phyloP scores from a whole-genome alignment of 164 flowering plant genomes.

The Liriodendron chinense region DNA sequence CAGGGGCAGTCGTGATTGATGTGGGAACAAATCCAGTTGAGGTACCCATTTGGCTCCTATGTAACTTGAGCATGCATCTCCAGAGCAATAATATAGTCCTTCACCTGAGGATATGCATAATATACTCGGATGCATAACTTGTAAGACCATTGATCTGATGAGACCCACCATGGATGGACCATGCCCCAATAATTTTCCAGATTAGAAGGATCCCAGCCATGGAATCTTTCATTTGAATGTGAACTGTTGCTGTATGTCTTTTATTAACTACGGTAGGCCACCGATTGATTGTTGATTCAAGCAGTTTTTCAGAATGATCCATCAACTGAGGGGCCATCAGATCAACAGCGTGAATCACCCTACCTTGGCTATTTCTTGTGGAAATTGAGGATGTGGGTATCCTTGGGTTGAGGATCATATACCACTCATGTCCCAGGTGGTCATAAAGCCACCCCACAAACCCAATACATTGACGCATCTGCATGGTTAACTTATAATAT shows the following conservation, averaged over 20 bases:
- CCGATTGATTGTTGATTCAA: no score
- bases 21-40: slow-evolving; percentile 78
- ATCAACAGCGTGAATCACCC: no score
- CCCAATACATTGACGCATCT: neutral
- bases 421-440: neutral
- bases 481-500: no score
- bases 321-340: no score
- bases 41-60: slow-evolving; percentile 28
- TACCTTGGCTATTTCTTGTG: no score
- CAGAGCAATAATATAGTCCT: neutral
- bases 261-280: no score
- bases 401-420: no score
- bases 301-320: no score
- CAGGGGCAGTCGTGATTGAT: slow-evolving; percentile 87
- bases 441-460: neutral
- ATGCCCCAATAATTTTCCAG: neutral
- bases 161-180: neutral
- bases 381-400: no score
- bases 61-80: neutral
- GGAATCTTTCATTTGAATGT: no score
- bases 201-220: no score
- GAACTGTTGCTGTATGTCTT: no score
- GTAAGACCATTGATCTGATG: neutral
- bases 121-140: neutral
- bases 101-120: neutral